Base-by-base conservation (phyloP, 116 monocot species). In the Thalassia testudinum region DNA sequence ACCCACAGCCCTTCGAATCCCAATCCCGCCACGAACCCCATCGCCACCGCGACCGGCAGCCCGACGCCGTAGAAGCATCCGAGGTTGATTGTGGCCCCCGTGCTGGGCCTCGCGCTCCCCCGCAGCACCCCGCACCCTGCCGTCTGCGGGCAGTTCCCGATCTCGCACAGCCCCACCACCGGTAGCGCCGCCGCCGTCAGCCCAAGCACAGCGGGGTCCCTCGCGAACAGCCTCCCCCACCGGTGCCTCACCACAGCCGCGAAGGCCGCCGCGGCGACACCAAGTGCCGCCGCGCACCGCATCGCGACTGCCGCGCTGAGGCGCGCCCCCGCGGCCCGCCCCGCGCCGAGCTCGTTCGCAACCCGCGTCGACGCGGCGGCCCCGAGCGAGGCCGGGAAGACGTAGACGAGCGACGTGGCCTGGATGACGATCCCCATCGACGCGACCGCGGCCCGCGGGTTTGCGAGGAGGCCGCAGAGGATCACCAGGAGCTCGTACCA, bases 401-500 rank as follows among this genome's bases (percentile, higher is more conserved):
- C 89, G 66, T 90, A 90, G 30, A 90, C 83, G n/a, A 90, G 56
- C 0, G 89, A 63, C 1, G 89, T 90, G 0, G 89, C 78, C 64
- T 90, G 89, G 56, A 90, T 90, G 21, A 90, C 65, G 20, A 90
- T 83, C 18, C 89, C 89, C 89, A 90, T 90, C 59, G 89, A 90
- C 5, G 89, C 89, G 2, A 90, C 77, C 5, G 80, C 68, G 13
- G 83, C 74, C 47, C 51, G 69, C 0, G 89, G 83, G 27, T 79
- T 72, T 16, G 57, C 52, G 0, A 90, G 75, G 3, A 90, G 70
- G 1, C 89, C 89, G 54, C 80, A 83, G 12, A 90, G 61, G 1
- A 90, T 54, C 37, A 83, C 79, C 89, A 90, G 83, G 50, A 90
- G 67, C 77, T 90, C 89, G 56, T 90, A 90, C 89, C 89, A 90